Evolutionary conservation across 352 stramenopile species (phyloP).

Genomic region (Pythium coloratum): DNA sequence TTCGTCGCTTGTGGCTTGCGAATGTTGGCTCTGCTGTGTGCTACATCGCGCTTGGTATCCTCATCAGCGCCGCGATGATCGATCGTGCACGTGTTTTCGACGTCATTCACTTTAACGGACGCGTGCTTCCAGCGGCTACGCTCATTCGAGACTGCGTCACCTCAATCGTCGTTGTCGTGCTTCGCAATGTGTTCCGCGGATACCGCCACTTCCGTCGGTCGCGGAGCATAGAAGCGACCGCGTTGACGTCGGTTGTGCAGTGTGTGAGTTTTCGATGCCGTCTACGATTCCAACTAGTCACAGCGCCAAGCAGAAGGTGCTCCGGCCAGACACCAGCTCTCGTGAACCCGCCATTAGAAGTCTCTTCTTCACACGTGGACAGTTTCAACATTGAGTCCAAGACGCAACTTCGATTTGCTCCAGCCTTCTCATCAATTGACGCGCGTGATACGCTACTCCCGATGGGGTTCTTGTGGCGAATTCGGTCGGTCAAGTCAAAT

Average conservation of each 20-base stretch:
- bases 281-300: background rate
- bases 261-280: background rate
- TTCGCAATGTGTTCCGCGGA: background rate
- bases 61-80: background rate
- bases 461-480: constrained; percentile 34
- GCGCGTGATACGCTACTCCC: constrained; percentile 21
- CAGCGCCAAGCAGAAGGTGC: background rate
- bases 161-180: background rate
- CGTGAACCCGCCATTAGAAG: background rate
- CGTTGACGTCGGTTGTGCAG: background rate
- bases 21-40: background rate
- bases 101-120: background rate
- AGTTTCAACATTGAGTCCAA: background rate
- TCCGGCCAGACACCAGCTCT: background rate
- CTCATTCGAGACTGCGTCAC: background rate
- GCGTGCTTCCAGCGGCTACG: background rate
- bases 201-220: background rate
- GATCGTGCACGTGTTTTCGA: background rate
- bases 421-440: constrained; percentile 14
- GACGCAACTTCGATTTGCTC: background rate
- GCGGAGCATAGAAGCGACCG: background rate
- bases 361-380: too few relatives aligned
- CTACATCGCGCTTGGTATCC: background rate
- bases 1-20: background rate
- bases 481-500: background rate